Conservation (phyloP, 768 basidiomycete genomes). For the Serpula lacrymans region DNA sequence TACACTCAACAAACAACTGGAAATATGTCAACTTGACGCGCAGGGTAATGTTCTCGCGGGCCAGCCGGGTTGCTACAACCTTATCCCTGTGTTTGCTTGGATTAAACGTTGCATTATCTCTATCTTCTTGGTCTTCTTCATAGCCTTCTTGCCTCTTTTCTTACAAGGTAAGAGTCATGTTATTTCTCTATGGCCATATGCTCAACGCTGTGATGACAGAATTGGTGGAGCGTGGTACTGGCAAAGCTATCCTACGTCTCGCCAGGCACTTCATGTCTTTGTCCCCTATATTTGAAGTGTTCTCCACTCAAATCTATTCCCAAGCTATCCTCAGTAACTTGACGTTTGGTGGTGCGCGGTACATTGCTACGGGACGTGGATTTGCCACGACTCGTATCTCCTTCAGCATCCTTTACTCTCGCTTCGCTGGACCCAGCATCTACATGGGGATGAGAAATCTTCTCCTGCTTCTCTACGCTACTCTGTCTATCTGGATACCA, state of each 20-base stretch:
- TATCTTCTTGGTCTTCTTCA: conserved; percentile 98
- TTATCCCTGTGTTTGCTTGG: conserved; percentile 97
- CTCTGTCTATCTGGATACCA: conserved; percentile 89
- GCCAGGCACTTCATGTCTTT: conserved; percentile 96
- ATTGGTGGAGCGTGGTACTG: conserved; percentile 93
- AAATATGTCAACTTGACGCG: conserved; percentile 84
- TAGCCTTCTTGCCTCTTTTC: conserved; percentile 95
- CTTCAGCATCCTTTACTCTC: conserved; percentile 95
- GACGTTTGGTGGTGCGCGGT: conserved; percentile 96
- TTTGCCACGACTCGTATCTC: conserved; percentile 96
- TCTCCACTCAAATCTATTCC: conserved; percentile 97
- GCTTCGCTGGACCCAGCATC: conserved; percentile 99
- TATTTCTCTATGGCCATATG: conserved; percentile 1
- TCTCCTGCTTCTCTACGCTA: conserved; percentile 84
- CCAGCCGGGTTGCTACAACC: conserved; percentile 93
- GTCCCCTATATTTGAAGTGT: conserved; percentile 97
- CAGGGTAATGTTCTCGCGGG: conserved; percentile 75
- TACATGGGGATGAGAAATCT: conserved; percentile 98
- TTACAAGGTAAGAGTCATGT: conserved; percentile 71
- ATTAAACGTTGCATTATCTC: conserved; percentile 94
- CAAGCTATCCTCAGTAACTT: conserved; percentile 96
- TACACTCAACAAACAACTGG: conserved; percentile 90
- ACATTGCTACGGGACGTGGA: conserved; percentile 98
- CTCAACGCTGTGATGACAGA: conserved; percentile 43
- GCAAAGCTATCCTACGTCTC: conserved; percentile 89